Percentiles rank a stretch among this genome's conserved stretches.
Evolutionary conservation across 106 monocot species (phyloP).

Genomic region (Platanthera guangdongensis): DNA sequence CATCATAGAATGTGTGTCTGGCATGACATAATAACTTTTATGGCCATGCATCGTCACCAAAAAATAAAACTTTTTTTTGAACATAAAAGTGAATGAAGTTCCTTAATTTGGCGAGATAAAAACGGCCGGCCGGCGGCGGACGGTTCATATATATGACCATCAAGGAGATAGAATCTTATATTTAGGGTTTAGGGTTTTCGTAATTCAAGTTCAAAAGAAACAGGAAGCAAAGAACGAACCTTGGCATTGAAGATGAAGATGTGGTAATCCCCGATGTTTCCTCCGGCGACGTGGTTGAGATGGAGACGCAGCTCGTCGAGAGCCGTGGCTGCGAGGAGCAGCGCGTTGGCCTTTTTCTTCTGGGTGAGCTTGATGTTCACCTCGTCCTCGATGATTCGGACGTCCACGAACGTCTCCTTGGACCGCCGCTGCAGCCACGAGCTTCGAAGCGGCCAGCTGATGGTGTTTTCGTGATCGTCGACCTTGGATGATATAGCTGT

Average conservation of each 20-base stretch:
- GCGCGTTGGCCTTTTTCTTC: conserved; percentile 59
- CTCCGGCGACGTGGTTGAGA: conserved; percentile 60
- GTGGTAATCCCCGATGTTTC: conserved; percentile 71
- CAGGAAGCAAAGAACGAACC: conserved; percentile 24
- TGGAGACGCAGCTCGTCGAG: conserved; percentile 77
- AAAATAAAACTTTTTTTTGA: no score
- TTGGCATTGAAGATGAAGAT: conserved; percentile 93
- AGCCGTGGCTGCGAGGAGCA: conserved; percentile 52
- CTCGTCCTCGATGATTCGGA: conserved; percentile 90
- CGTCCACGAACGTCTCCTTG: conserved; percentile 68
- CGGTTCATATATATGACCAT: no score
- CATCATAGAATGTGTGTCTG: no score
- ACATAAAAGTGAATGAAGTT: no score
- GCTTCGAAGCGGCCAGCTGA: conserved; percentile 50
- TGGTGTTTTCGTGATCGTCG: conserved; percentile 23
- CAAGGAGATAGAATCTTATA: no score
- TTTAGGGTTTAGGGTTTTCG: no score
- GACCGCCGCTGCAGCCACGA: conserved; percentile 84
- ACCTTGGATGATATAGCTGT: conserved; percentile 26
- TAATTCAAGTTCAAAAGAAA: no score
- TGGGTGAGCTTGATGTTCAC: conserved; percentile 78
- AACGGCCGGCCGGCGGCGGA: no score
- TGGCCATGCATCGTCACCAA: no score
- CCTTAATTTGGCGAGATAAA: no score
- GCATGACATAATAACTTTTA: no score